Evolutionary conservation across 1,139 yeast species (phyloP).

Genomic region (Lodderomyces theae): DNA sequence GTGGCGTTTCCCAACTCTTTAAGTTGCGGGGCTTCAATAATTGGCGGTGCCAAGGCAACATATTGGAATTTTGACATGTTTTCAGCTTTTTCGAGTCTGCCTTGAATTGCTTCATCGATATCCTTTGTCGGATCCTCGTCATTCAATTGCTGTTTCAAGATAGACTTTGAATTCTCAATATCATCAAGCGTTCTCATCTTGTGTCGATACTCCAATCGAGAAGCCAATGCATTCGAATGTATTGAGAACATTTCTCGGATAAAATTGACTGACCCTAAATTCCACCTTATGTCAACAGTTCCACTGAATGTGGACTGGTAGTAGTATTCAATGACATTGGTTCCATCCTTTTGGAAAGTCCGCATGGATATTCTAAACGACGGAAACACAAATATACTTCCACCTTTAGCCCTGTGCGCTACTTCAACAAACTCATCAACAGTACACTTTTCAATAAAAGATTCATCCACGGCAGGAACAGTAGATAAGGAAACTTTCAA

Average conservation of each 20-base stretch:
- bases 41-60: constrained; percentile 67
- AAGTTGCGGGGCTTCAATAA: constrained; percentile 84
- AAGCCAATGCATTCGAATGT: constrained; percentile 48
- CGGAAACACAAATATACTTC: constrained; percentile 77
- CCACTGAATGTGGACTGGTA: constrained; percentile 80
- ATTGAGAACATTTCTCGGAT: constrained; percentile 83
- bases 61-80: constrained; percentile 58
- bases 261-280: constrained; percentile 86
- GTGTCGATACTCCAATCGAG: constrained; percentile 34
- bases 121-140: constrained; percentile 35
- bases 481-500: constrained; percentile 64
- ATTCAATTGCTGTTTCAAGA: constrained; percentile 16
- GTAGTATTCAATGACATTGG: constrained; percentile 57
- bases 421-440: constrained; percentile 55
- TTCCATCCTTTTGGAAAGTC: constrained; percentile 56
- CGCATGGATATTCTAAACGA: constrained; percentile 72
- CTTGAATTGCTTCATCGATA: constrained; percentile 50
- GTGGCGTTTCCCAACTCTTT: constrained; percentile 94
- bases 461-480: constrained; percentile 44
- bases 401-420: constrained; percentile 69
- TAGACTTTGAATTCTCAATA: constrained; percentile 10
- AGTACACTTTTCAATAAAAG: constrained; percentile 39
- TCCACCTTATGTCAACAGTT: constrained; percentile 89
- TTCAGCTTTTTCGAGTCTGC: constrained; percentile 63
- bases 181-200: constrained; percentile 15